Evolutionary conservation across 2,329 filamentous ascomycete species (phyloP), one percentile per base, ranked within the genome.

Genomic region (Thielaviopsis euricoi): DNA sequence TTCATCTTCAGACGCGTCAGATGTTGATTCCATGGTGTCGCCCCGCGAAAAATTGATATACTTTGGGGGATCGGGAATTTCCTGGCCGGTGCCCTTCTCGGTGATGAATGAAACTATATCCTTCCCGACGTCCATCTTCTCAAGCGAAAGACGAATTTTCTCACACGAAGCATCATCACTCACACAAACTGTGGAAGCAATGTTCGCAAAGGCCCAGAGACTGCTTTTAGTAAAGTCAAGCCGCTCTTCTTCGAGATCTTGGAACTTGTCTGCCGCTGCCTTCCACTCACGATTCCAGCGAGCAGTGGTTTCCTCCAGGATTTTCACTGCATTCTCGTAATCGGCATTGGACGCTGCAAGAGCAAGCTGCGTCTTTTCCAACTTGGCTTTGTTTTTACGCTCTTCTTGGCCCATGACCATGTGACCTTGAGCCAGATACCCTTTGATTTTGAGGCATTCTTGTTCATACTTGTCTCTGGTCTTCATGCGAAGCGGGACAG

Each of bases 361-460:
- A 66, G 90, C 94, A 65, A 96, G 93, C 69, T 98, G 93, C 1
- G 93, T 97, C 78, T 98, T 98, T 71, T 98, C 93, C 50, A 98
- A 79, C 71, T 95, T 97, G 22, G 91, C 90, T 73, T 98, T 98
- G 71, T 98, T 98, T 73, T 95, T 96, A 26, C 93, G 83, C 74
- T 98, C 93, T 69, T 98, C 93, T 65, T 98, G 93, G 15, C 93
- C 93, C 93, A 98, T 98, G 59, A 98, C 93, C 93, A 98, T 98
- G 69, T 98, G 94, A 10, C 93, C 93, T 71, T 98, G 93, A 3
- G 94, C 93, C 4, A 98, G 81, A 67, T 98, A 98, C 46, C 93
- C 93, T 71, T 98, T 98, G 70, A 98, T 97, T 69, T 95, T 93
- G 51, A 98, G 77, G 68, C 91, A 97, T 65, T 98, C 94, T 70